Percentiles rank a stretch among this genome's conserved stretches.
These are phyloP conservation scores for Ophiostoma montium DNA, from an alignment of 2,329 filamentous ascomycete species.

Conservation along the genomic window DNA sequence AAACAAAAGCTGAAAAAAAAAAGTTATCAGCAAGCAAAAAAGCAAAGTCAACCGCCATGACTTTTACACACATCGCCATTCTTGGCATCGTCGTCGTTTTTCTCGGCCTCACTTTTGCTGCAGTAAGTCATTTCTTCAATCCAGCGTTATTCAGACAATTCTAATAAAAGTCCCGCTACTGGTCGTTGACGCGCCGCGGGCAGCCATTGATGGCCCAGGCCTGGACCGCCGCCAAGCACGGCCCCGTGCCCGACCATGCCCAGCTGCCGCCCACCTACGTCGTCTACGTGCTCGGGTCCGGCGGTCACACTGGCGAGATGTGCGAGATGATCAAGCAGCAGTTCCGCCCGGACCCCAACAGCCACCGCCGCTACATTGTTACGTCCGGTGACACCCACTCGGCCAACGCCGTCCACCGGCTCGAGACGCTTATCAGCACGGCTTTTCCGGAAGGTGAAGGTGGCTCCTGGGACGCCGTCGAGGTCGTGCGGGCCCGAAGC, in stretches of 20 bases:
- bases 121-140: background rate
- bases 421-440: slow-evolving; percentile 38
- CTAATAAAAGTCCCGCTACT: slow-evolving; percentile 7
- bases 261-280: slow-evolving; percentile 34
- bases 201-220: slow-evolving; percentile 4
- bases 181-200: background rate
- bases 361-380: slow-evolving; percentile 70
- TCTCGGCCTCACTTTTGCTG: background rate
- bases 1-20: too few species aligned
- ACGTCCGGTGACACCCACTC: slow-evolving; percentile 66
- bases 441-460: slow-evolving; percentile 17
- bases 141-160: too few species aligned
- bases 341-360: slow-evolving; percentile 32
- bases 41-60: too few species aligned
- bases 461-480: slow-evolving; percentile 48
- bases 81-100: background rate
- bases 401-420: slow-evolving; percentile 44
- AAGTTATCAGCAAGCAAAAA: too few species aligned
- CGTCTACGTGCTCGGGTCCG: slow-evolving; percentile 76
- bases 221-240: slow-evolving; percentile 6
- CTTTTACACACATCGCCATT: background rate
- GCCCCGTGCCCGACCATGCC: slow-evolving; percentile 9
- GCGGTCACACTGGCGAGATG: slow-evolving; percentile 93
- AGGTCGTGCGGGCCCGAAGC: slow-evolving; percentile 60
- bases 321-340: slow-evolving; percentile 60